A percentile compares a stretch with the other conserved stretches of the same genome.
phyloP scores from a whole-genome alignment of 2,329 filamentous ascomycete species.

The Fusarium graminum region DNA sequence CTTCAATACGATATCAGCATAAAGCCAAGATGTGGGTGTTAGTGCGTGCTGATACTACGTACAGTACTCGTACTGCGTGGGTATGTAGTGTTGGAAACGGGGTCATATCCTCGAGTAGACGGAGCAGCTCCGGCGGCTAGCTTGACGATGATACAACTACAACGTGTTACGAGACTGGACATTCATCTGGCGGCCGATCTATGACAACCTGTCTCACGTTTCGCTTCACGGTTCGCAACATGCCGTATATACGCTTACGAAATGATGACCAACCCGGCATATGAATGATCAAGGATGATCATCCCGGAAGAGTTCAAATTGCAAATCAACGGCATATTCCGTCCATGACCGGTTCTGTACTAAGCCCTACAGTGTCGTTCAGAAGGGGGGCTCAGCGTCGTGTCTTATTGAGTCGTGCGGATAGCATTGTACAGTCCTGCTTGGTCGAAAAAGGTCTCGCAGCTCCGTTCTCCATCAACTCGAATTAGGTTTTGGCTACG shows the following conservation, averaged over 20 bases:
- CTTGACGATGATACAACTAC: conserved; percentile 1
- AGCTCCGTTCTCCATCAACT: not conserved
- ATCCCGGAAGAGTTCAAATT: not conserved
- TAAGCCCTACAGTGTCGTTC: conserved; percentile 39
- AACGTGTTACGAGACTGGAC: conserved; percentile 18
- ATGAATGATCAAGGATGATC: conserved; percentile 10
- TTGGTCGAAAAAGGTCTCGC: not conserved
- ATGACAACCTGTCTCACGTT: not conserved
- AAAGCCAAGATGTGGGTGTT: conserved; percentile 1
- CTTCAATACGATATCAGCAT: conserved; percentile 8
- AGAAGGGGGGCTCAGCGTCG: conserved; percentile 2
- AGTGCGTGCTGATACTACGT: not conserved
- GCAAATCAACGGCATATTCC: conserved; percentile 20
- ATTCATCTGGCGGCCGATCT: not conserved
- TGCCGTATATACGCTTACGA: conserved; percentile 14
- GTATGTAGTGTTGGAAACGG: conserved; percentile 29
- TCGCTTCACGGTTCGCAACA: conserved; percentile 8
- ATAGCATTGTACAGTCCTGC: conserved; percentile 5
- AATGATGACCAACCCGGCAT: conserved; percentile 37
- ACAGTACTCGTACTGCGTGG: not conserved
- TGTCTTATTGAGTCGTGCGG: conserved; percentile 34
- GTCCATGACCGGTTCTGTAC: conserved; percentile 1
- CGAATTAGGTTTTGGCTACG: conserved; percentile 25
- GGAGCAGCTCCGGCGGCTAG: conserved; percentile 5
- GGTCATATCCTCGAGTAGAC: conserved; percentile 30